Conservation (phyloP, 225 moss, liverwort and hornwort genomes). For the Pseudoscleropodium purum region DNA sequence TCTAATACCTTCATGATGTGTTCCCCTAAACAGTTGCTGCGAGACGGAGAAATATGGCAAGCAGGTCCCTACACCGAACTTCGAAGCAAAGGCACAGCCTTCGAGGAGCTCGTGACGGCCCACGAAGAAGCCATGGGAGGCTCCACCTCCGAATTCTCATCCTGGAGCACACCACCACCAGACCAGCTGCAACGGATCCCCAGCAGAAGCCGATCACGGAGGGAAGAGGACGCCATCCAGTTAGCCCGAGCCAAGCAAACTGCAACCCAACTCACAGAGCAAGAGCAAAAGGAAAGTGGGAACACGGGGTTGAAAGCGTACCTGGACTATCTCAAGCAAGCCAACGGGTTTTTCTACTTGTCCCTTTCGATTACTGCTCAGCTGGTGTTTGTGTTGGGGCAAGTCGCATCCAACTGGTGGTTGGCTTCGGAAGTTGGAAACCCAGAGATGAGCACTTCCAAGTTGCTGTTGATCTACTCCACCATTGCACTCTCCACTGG, state of each 20-base stretch:
- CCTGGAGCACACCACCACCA: background rate
- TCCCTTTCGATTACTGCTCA: background rate
- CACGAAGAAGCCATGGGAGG: background rate
- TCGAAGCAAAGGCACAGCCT: background rate
- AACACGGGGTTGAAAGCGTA: background rate
- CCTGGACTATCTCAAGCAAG: background rate
- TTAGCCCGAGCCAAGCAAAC: background rate
- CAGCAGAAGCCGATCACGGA: background rate
- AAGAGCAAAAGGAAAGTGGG: background rate
- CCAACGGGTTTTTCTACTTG: background rate
- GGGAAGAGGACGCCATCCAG: background rate
- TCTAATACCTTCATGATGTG: background rate
- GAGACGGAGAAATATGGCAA: background rate
- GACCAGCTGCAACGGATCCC: background rate
- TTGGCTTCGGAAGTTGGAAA: background rate
- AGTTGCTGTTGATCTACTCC: background rate
- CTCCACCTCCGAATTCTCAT: background rate
- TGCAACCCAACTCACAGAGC: background rate
- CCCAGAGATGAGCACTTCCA: background rate
- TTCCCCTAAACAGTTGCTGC: background rate
- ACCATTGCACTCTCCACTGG: background rate
- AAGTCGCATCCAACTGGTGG: background rate
- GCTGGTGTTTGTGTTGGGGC: background rate
- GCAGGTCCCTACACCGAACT: background rate
- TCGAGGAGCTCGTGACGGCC: background rate